Evolutionary conservation across 371 early-diverging fungal genomes (phyloP), one percentile per base, ranked within the genome.

Genomic region (Nematocida parisii): DNA sequence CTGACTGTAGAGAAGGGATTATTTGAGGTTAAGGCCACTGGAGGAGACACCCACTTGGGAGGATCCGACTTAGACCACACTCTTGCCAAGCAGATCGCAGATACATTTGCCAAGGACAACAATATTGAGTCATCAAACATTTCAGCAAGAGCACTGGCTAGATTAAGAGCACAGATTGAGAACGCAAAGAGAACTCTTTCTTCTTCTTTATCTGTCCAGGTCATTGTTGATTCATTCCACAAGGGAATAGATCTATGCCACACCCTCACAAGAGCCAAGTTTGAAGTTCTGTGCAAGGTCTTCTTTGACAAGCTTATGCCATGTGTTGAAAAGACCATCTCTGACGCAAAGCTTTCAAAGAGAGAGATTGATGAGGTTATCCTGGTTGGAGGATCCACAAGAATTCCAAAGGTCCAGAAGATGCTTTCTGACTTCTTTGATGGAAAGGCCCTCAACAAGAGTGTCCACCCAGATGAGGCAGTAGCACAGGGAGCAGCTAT

Each of bases 361-460:
- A 77, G 54, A 20, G 84, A 89, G 71, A 92, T 98, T 83, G 89
- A 94, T 85, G 94, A 95, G 85, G 94, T 97, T 85, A 94, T 98
- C 83, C 89, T 98, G 54, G 97, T 97, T 83, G 98, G 98, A 88
- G 97, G 98, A 85, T 95, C 95, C 85, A 96, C 96, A 82, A 95
- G 98, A 91, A 97, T 98, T 88, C 98, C 98, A 90, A 95, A 94
- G 92, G 93, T 98, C 87, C 95, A 94, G 89, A 91, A 94, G 89
- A 90, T 96, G 83, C 91, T 98, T 82, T 90, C 91, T 33, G 96
- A 96, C 88, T 93, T 90, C 89, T 97, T 97, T 90, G 92, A 94
- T 88, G 96, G 94, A 86, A 94, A 94, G 90, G 92, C 95, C 87
- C 92, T 93, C 84, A 92, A 92, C 92, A 92, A 93, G 89, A 92